Evolutionary conservation across 225 moss, liverwort and hornwort genomes (phyloP), one percentile per base, ranked within the genome.

Genomic region (Lunularia cruciata): DNA sequence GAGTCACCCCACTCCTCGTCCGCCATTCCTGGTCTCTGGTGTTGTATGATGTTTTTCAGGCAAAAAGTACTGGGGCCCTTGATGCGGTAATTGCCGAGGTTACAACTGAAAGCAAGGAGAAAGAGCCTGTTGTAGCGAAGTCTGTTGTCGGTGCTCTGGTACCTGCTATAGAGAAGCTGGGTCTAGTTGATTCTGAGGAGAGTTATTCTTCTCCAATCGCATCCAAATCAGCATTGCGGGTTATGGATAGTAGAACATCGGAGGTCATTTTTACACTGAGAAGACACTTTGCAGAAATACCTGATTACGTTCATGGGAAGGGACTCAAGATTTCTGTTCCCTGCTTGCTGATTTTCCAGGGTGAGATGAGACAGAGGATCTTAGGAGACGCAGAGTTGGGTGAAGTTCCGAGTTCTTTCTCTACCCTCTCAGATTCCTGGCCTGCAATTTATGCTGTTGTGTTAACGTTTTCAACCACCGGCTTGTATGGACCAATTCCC

Each of bases 1-100:
- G 96, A 73, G 84, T 82, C 31, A 91, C 74, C 68, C 82, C 83
- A 60, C 74, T 89, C 37, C 75, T 93, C 45, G 86, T 93, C 57
- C 93, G 89, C 54, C 96, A 93, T 69, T 89, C 93, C 8, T 98
- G 96, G 96, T 93, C 96, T 40, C 78, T 98, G 66, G 90, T 98
- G 8, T 75, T 98, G 55, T 96, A 90, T 78, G 89, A 83, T 75
- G 82, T 86, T n/a, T 86, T 89, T 60, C 83, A 82, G 80, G 65
- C 81, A 78, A 70, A 49, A 16, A 52, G 82, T 81, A 60, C 77
- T 82, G 67, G 81, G 38, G 32, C 66, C 11, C 60, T 79, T 42
- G 83, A 85, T 74, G 86, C 78, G 68, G 67, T 81, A 30, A 62
- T 76, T 70, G 84, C 85, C 79, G 81, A 13, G 69, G 11, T 16